phyloP scores from a whole-genome alignment of 495 filamentous ascomycete genomes.

The Penicillium lagena region DNA sequence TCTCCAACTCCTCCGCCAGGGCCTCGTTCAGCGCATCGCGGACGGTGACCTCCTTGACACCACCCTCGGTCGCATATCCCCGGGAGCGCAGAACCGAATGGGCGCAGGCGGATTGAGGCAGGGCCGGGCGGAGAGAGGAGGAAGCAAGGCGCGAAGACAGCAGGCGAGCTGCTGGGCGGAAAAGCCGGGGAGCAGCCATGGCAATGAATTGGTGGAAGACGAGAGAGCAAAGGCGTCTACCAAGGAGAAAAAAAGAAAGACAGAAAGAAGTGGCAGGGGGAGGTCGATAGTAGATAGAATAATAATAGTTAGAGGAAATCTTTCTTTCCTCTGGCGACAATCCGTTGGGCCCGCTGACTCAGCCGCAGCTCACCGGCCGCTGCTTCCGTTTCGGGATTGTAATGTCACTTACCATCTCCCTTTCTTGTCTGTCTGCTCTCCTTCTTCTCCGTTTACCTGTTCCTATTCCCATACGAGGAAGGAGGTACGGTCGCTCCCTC shows the following conservation, averaged over 20 bases:
- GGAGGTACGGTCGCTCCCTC: too few relatives aligned
- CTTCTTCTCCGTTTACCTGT: slow-evolving; percentile 1
- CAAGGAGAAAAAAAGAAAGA: slow-evolving; percentile 11
- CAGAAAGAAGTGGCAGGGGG: slow-evolving; percentile 23
- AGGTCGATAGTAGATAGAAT: slow-evolving; percentile 17
- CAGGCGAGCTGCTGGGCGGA: slow-evolving; percentile 74
- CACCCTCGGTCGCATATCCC: slow-evolving; percentile 49
- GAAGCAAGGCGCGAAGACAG: slow-evolving; percentile 56
- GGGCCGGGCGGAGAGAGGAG: slow-evolving; percentile 43
- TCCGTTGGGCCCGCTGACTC: slow-evolving; percentile 35
- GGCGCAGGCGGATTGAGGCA: slow-evolving; percentile 41
- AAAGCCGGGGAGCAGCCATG: slow-evolving; percentile 66
- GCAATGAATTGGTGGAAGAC: slow-evolving; percentile 9
- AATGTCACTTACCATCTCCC: neutral
- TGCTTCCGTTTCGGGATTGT: slow-evolving; percentile 23
- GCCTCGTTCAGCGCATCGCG: slow-evolving; percentile 97
- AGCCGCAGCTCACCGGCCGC: slow-evolving; percentile 34
- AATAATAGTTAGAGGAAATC: slow-evolving; percentile 16
- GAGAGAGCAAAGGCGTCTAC: too few relatives aligned
- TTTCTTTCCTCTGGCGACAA: slow-evolving; percentile 25
- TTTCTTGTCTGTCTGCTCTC: neutral
- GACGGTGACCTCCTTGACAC: slow-evolving; percentile 88
- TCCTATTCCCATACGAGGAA: too few relatives aligned
- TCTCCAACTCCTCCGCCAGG: slow-evolving; percentile 92
- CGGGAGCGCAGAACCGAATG: slow-evolving; percentile 39